Evolutionary conservation across 2,329 filamentous ascomycete species (phyloP).

Genomic region (Phaeosphaeriaceae sp.): DNA sequence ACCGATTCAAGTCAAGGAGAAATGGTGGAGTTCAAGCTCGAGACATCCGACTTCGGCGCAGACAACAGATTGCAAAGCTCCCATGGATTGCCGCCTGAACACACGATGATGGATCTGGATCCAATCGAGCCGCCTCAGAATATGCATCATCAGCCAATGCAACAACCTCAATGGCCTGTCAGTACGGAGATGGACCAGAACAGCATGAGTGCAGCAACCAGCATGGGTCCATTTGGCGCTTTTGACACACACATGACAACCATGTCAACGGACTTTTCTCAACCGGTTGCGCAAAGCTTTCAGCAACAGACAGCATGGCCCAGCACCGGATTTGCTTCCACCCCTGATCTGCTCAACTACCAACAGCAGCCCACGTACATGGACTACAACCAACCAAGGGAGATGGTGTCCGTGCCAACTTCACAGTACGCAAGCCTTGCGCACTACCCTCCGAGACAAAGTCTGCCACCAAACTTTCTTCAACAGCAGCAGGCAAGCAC

Average conservation of each 20-base stretch:
- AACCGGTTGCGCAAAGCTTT: constrained; percentile 40
- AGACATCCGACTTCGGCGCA: constrained; percentile 38
- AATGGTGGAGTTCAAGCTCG: constrained; percentile 45
- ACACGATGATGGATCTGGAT: constrained; percentile 46
- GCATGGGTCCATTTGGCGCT: constrained; percentile 37
- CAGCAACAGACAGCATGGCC: constrained; percentile 40
- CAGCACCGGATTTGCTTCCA: constrained; percentile 45
- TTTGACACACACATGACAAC: constrained; percentile 39
- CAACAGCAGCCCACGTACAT: constrained; percentile 40
- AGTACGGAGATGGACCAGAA: constrained; percentile 40
- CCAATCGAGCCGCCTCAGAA: constrained; percentile 39
- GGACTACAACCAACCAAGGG: constrained; percentile 40
- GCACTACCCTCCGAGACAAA: constrained; percentile 44
- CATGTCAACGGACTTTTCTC: constrained; percentile 41
- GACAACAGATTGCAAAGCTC: constrained; percentile 39
- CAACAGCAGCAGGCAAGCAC: constrained; percentile 23
- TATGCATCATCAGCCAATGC: constrained; percentile 38
- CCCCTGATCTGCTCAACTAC: constrained; percentile 42
- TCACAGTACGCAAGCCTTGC: constrained; percentile 44
- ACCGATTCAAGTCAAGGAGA: constrained; percentile 38
- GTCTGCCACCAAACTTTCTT: constrained; percentile 44
- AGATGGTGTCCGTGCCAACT: constrained; percentile 41
- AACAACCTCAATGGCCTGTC: constrained; percentile 44
- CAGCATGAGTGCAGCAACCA: constrained; percentile 33
- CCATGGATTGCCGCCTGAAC: constrained; percentile 38